Evolutionary conservation across 2,329 filamentous ascomycete genomes (phyloP), one percentile per base, ranked within the genome.

Genomic region (Trichoderma endophyticum): DNA sequence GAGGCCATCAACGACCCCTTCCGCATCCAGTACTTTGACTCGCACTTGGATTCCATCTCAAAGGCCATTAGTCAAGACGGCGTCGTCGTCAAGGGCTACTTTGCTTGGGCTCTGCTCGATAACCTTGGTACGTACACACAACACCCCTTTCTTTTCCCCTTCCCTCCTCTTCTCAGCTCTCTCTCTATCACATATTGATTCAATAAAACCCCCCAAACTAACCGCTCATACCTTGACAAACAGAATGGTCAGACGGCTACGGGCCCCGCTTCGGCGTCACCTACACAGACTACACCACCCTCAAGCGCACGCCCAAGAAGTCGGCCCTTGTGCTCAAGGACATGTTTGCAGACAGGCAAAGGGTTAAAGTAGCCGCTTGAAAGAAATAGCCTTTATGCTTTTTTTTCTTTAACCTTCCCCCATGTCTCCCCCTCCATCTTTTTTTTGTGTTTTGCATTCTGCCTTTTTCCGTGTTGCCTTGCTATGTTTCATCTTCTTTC

Each of bases 191-290:
- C 26, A 21, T 26, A 2, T 30, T 56, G 21, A 34, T 18, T 3
- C 34, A 18, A 48, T 36, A 6, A 70, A 36, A 14, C 12, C 34
- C 12, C 4, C 7, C 18, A 62, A 54, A 34, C 56, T 48, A 63
- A 62, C 30, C 30, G 24, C 26, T 14, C 57, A 26, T 54, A 3
- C 5, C 26, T 48, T 24, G 39, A 61, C 48, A 56, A 43, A 43
- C 43, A 77, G 77, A 78, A 71, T 79, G 82, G 82, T 82, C 81
- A 9, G 80, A 79, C 43, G 82, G 82, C 4, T 84, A 79, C 60
- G 80, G 79, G 1, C 80, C 81, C 24, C 76, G 81, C 2, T 83
- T 83, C 65, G 81, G 82, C 5, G 79, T 82, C 8, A 81, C 80
- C 0, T 82, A 78, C 72, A 79, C 81, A 2, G 78, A 83, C 70